phyloP scores from a whole-genome alignment of 148 eudicot species.

The Euryodendron excelsum region DNA sequence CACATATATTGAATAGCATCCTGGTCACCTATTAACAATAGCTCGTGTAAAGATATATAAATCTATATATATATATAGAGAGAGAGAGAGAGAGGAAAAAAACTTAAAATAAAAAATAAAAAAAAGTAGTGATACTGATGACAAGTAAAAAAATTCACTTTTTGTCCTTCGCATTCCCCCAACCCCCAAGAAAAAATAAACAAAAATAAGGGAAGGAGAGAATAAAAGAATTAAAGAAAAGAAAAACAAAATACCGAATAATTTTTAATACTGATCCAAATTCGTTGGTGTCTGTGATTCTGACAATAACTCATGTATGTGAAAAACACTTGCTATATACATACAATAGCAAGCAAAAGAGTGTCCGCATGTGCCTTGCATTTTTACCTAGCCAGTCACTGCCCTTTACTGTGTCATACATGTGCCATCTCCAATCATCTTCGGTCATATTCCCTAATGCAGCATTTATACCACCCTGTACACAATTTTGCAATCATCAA shows the following conservation, averaged over 20 bases:
- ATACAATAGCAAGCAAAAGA: neutral
- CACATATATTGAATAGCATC: constrained; percentile 99
- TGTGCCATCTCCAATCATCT: constrained; percentile 99
- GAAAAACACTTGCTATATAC: neutral
- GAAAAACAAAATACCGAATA: neutral
- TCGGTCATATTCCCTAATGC: constrained; percentile 97
- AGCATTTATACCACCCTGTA: constrained; percentile 99
- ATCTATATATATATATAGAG: neutral
- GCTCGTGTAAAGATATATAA: constrained; percentile 26
- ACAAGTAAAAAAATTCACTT: too few relatives aligned
- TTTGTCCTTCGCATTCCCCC: too few relatives aligned
- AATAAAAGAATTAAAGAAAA: too few relatives aligned
- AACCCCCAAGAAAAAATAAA: too few relatives aligned
- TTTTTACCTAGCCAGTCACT: constrained; percentile 93
- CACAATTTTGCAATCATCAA: neutral
- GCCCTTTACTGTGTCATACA: constrained; percentile 99
- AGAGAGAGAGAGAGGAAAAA: neutral
- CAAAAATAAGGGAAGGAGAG: neutral
- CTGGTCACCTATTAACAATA: constrained; percentile 97
- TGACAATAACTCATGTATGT: neutral
- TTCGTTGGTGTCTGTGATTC: neutral
- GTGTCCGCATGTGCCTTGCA: neutral
- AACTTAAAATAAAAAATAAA: too few relatives aligned
- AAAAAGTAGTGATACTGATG: too few relatives aligned
- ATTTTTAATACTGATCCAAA: neutral